Conservation (phyloP, 306 rosid genomes). For the Vigna nakashimae region DNA sequence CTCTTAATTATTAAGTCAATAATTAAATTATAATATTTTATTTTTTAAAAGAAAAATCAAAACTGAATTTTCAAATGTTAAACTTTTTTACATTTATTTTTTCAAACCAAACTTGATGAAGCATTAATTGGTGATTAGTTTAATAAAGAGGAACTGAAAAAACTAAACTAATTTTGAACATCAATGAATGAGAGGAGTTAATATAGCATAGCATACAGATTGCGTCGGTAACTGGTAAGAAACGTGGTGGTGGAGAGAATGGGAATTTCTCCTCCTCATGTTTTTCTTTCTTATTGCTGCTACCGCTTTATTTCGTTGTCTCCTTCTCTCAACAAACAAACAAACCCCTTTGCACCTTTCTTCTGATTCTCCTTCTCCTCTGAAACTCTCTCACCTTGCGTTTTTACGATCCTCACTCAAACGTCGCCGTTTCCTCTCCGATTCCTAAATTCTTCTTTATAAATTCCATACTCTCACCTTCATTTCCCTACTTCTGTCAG, state of each 20-base stretch:
- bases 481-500: not conserved
- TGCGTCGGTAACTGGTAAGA: slow-evolving; percentile 66
- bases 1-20: no score
- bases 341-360: slow-evolving; percentile 16
- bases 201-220: slow-evolving; percentile 2
- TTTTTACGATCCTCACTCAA: slow-evolving; percentile 42
- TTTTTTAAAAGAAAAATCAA: no score
- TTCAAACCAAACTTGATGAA: not conserved
- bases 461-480: not conserved
- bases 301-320: slow-evolving; percentile 59
- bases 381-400: slow-evolving; percentile 38
- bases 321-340: slow-evolving; percentile 38
- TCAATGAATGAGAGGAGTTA: not conserved
- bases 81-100: no score
- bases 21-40: no score
- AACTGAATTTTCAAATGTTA: no score
- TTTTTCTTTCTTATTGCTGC: slow-evolving; percentile 39
- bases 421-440: slow-evolving; percentile 41
- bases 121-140: not conserved
- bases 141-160: not conserved
- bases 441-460: slow-evolving; percentile 38
- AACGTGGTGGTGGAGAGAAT: slow-evolving; percentile 32
- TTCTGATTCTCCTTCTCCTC: not conserved
- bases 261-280: slow-evolving; percentile 56
- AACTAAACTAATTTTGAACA: not conserved